Evolutionary conservation across 2,329 filamentous ascomycete genomes (phyloP).

Genomic region (Clarireedia hainanense): DNA sequence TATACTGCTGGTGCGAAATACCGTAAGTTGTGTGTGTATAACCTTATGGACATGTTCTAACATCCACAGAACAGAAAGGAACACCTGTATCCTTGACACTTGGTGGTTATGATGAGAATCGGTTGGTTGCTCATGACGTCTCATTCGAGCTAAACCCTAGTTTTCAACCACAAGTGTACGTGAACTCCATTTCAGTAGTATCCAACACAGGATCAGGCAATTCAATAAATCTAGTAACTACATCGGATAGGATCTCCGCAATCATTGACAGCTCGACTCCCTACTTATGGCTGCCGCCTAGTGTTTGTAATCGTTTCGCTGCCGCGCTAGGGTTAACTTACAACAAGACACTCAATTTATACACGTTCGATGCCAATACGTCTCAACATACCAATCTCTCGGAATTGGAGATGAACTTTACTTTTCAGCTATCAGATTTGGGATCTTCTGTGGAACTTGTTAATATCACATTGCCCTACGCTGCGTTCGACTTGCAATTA

Average conservation of each 20-base stretch:
- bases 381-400: constrained; percentile 42
- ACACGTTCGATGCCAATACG: constrained; percentile 50
- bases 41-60: constrained; percentile 16
- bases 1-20: constrained; percentile 72
- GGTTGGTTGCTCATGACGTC: constrained; percentile 52
- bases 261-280: constrained; percentile 56
- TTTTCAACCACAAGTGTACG: constrained; percentile 32
- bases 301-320: constrained; percentile 58
- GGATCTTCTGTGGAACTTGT: constrained; percentile 35
- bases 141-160: constrained; percentile 49
- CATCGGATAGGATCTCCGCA: constrained; percentile 20
- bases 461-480: constrained; percentile 29
- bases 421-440: constrained; percentile 47
- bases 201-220: constrained; percentile 36
- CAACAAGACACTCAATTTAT: constrained; percentile 55
- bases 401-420: constrained; percentile 41
- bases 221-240: constrained; percentile 15
- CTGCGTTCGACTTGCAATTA: constrained; percentile 27
- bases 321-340: constrained; percentile 55
- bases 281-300: constrained; percentile 53
- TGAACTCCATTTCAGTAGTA: constrained; percentile 21
- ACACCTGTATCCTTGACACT: constrained; percentile 53
- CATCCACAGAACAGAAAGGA: constrained; percentile 33
- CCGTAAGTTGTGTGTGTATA: constrained; percentile 37
- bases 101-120: constrained; percentile 60